phyloP scores from a whole-genome alignment of 495 filamentous ascomycete species.

The Penicillium argentinense region DNA sequence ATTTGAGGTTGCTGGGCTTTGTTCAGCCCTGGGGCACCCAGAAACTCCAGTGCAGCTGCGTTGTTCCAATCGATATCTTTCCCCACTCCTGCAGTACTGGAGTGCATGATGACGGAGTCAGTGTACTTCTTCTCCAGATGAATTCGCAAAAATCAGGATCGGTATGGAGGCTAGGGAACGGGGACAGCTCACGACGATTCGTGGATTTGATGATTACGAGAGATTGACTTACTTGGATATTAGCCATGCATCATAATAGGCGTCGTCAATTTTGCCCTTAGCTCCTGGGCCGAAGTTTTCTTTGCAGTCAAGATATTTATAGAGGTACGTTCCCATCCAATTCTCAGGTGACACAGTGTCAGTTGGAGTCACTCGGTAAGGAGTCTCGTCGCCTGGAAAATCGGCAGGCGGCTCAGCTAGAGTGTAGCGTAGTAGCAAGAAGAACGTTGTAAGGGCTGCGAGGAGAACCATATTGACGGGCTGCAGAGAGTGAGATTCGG shows the following conservation, averaged over 20 bases:
- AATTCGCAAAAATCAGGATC: too few relatives aligned
- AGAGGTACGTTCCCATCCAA: not conserved
- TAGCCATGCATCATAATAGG: not conserved
- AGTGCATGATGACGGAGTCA: not conserved
- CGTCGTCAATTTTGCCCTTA: not conserved
- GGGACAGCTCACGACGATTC: not conserved
- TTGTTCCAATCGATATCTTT: not conserved
- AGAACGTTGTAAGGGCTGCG: not conserved
- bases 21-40: not conserved
- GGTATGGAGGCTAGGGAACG: too few relatives aligned
- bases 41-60: not conserved
- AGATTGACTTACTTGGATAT: not conserved
- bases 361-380: not conserved
- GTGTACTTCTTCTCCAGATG: not conserved
- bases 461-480: not conserved
- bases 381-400: not conserved
- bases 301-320: not conserved
- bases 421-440: not conserved
- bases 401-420: not conserved
- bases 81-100: not conserved
- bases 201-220: not conserved
- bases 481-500: not conserved
- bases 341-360: not conserved
- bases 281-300: not conserved
- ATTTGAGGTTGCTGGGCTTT: not conserved